phyloP scores from a whole-genome alignment of 192 early-diverging fungal genomes.

The Chytriomyces sp. region DNA sequence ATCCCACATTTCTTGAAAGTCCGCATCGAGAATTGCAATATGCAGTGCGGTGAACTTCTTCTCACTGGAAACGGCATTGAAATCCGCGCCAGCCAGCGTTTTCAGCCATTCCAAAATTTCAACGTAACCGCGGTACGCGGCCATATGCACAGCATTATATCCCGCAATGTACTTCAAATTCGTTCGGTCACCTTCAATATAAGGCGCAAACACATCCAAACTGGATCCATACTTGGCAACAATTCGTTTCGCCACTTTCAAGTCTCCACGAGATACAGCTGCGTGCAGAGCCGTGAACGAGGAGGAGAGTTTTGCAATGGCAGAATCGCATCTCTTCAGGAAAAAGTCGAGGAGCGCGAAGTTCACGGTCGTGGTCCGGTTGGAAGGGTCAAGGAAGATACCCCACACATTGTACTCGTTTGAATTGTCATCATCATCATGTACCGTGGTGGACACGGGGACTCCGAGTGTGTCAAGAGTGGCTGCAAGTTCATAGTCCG shows the following conservation, averaged over 20 bases:
- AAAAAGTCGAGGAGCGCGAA: neutral
- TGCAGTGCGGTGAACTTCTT: neutral
- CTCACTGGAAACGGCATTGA: neutral
- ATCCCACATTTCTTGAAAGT: neutral
- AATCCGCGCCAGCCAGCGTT: neutral
- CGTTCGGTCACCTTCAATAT: neutral
- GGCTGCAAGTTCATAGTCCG: neutral
- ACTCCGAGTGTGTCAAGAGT: neutral
- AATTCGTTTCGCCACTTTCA: neutral
- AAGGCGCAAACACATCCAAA: neutral
- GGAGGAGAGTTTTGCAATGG: neutral
- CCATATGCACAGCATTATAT: neutral
- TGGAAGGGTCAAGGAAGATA: neutral
- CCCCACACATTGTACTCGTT: neutral
- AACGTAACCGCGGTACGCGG: neutral
- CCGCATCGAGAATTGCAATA: neutral
- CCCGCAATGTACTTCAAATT: neutral
- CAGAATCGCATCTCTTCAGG: neutral
- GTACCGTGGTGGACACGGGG: neutral
- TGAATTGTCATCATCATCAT: neutral
- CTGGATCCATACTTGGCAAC: neutral
- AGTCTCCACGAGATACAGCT: neutral
- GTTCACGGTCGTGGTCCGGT: neutral
- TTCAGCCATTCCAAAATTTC: neutral
- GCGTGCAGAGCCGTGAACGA: neutral